A percentile compares a stretch with the other conserved stretches of the same genome.
phyloP scores from a whole-genome alignment of 2,329 filamentous ascomycete species.

The Chrysosporium keratinophilum region DNA sequence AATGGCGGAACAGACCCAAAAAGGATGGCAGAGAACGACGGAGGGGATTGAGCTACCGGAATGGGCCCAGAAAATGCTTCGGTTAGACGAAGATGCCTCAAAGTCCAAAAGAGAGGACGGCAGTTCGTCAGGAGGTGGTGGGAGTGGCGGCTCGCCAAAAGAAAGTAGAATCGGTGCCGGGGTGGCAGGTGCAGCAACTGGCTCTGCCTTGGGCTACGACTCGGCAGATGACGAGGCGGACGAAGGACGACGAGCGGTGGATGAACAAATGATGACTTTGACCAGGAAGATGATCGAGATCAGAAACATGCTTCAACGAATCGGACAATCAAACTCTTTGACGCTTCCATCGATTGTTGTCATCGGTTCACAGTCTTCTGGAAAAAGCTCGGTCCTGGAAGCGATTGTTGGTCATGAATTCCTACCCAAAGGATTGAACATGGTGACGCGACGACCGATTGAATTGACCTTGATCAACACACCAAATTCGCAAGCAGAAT shows the following conservation, averaged over 20 bases:
- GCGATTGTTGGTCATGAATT: slow-evolving; percentile 98
- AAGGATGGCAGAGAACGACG: slow-evolving; percentile 75
- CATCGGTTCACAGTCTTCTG: slow-evolving; percentile 94
- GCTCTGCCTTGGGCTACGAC: slow-evolving; percentile 68
- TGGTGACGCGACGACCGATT: slow-evolving; percentile 93
- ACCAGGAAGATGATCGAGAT: slow-evolving; percentile 99
- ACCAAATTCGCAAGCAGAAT: slow-evolving; percentile 73
- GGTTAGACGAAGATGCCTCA: slow-evolving; percentile 48
- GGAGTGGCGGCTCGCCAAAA: slow-evolving; percentile 42
- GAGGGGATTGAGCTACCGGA: slow-evolving; percentile 61
- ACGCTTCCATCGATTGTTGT: slow-evolving; percentile 96
- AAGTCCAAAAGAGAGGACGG: slow-evolving; percentile 37
- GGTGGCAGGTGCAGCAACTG: slow-evolving; percentile 59
- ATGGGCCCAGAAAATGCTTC: slow-evolving; percentile 69
- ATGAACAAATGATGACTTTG: slow-evolving; percentile 99
- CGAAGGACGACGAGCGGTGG: slow-evolving; percentile 59
- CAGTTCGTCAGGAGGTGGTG: slow-evolving; percentile 36
- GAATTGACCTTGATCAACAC: slow-evolving; percentile 95
- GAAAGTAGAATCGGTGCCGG: slow-evolving; percentile 47
- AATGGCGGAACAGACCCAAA: slow-evolving; percentile 66
- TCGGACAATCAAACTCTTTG: slow-evolving; percentile 81
- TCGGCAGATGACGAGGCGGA: slow-evolving; percentile 46
- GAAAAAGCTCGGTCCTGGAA: slow-evolving; percentile 94
- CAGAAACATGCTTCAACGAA: slow-evolving; percentile 74
- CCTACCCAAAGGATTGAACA: slow-evolving; percentile 92